Conservation (phyloP, 371 early-diverging fungal species). For the Apophysomyces sp. region DNA sequence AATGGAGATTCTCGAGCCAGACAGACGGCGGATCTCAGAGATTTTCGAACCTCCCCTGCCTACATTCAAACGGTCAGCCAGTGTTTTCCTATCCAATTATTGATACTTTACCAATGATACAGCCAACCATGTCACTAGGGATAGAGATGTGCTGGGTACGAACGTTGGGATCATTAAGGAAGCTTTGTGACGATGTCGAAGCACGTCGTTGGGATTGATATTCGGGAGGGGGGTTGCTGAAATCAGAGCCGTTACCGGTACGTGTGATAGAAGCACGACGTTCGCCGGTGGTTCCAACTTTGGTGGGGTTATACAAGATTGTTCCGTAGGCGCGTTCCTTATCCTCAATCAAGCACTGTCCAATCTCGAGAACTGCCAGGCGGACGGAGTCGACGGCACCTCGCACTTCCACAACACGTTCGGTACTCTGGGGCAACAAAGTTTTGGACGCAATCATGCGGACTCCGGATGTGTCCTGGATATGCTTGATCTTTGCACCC, state of each 20-base stretch:
- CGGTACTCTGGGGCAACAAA: constrained; percentile 83
- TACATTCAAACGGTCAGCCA: not conserved
- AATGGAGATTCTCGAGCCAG: constrained; percentile 86
- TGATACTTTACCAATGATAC: constrained; percentile 70
- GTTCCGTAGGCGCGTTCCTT: constrained; percentile 51
- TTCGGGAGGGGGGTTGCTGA: constrained; percentile 10
- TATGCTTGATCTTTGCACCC: constrained; percentile 85
- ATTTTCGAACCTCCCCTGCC: constrained; percentile 86
- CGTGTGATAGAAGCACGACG: constrained; percentile 26
- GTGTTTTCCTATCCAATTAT: not conserved
- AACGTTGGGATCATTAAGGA: constrained; percentile 31
- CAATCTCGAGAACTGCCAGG: constrained; percentile 73
- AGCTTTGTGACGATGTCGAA: constrained; percentile 20
- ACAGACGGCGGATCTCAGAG: constrained; percentile 84
- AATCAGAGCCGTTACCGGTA: constrained; percentile 33
- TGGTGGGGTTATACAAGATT: constrained; percentile 49
- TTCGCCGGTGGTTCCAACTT: constrained; percentile 17
- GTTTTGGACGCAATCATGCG: constrained; percentile 86
- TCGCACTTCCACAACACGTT: constrained; percentile 82
- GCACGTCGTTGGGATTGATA: constrained; percentile 16
- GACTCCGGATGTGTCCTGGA: constrained; percentile 80
- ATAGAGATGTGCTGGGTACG: constrained; percentile 81
- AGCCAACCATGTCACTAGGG: constrained; percentile 89
- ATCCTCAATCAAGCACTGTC: constrained; percentile 48
- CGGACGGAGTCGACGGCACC: constrained; percentile 75